Base-by-base conservation (phyloP, 257 asterid species). In the Salvia hispanica region DNA sequence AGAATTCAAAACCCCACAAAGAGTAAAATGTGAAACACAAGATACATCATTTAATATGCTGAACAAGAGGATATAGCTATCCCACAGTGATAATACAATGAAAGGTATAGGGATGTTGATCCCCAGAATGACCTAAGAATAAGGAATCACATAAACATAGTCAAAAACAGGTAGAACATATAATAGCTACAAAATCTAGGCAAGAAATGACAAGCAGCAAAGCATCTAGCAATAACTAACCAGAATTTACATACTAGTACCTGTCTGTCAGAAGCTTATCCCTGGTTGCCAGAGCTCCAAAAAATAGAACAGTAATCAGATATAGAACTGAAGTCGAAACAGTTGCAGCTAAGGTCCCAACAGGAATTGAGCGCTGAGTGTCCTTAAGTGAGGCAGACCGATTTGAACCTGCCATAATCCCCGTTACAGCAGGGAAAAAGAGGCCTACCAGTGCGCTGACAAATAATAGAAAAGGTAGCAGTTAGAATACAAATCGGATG, bases 351-450 rank as follows among this genome's bases (percentile, higher is more conserved):
- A 93, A 79, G 60, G 99, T 93, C 74, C 99, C 99, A 64, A 91
- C 65, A 18, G 99, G 99, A 74, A 93, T 93, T 63, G 99, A 91
- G 47, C 90, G 95, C 80, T 93, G 99, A 75, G 99, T 93, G 80
- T 93, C 99, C 87, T 88, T 88, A 66, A 93, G 92, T 13, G 97
- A 93, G 47, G 97, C 96, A 69, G 99, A 93, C 70, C 99, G 96
- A 78, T 93, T 93, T 79, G 99, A 93, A 77, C 99, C 99, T 72
- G 99, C 99, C 99, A 93, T 93, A 73, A 93, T 93, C 81, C 99
- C 99, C 9, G 99, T 93, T 57, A 93, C 99, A 80, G 99, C 99
- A 71, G 99, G 99, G 88, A 93, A 93, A 82, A 93, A 93, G 65
- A 93, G 97, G 63, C 99, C 99, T 55, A 93, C 96, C 92, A 93